phyloP scores from a whole-genome alignment of 306 rosid species.

The Pueraria montana region DNA sequence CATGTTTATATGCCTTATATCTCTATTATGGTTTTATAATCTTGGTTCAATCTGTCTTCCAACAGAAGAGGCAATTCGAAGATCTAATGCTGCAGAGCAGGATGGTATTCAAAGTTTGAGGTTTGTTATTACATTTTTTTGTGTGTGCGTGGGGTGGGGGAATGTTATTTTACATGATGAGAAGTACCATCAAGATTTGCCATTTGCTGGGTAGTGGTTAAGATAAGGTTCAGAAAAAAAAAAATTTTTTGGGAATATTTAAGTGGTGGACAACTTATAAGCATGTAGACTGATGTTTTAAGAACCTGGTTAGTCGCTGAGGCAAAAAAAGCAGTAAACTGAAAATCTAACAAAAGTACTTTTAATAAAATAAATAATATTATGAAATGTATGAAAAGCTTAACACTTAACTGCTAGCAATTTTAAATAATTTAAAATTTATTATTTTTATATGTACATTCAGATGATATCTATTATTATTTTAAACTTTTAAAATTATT shows the following conservation, averaged over 20 bases:
- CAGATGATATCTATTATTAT: background rate
- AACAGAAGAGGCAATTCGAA: slow-evolving; percentile 88
- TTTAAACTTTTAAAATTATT: slow-evolving; percentile 57
- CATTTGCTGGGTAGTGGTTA: slow-evolving; percentile 15
- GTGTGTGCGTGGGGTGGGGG: background rate
- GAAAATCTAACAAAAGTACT: background rate
- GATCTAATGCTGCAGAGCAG: slow-evolving; percentile 73
- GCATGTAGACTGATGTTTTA: background rate
- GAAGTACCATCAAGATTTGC: slow-evolving; percentile 1
- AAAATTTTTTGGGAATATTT: background rate
- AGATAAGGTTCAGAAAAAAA: background rate
- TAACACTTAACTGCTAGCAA: background rate
- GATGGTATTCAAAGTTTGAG: slow-evolving; percentile 66
- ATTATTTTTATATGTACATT: background rate
- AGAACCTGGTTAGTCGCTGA: background rate
- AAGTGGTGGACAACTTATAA: background rate
- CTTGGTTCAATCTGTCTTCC: slow-evolving; percentile 50
- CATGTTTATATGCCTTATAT: slow-evolving; percentile 34
- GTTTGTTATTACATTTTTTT: slow-evolving; percentile 56
- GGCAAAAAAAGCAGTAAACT: background rate
- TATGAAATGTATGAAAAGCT: background rate
- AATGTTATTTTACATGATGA: background rate
- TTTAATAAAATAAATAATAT: slow-evolving; percentile 11
- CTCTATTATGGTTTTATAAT: slow-evolving; percentile 38
- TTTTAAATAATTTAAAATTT: background rate